Percentiles rank a stretch among this genome's conserved stretches.
Evolutionary conservation across 139 green algal species (phyloP).

Genomic region (Medakamo hakoo): DNA sequence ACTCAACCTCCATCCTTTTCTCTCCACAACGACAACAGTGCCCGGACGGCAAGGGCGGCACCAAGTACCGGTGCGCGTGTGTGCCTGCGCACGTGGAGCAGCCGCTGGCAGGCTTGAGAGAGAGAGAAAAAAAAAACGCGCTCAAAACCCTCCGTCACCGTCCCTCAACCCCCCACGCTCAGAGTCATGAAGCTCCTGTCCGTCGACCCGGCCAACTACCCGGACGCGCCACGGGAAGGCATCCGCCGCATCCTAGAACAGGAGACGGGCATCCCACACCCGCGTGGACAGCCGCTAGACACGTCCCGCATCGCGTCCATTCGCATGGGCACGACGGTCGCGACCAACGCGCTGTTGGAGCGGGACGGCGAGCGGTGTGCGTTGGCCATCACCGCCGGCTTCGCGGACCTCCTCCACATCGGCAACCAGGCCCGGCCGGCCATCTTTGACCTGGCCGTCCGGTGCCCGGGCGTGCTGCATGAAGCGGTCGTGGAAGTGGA

Average conservation of each 20-base stretch:
- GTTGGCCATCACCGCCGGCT: conserved; percentile 68
- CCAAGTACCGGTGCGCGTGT: no score
- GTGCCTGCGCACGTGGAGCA: no score
- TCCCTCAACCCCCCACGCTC: not conserved
- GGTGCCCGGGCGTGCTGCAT: conserved; percentile 44
- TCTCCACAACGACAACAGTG: no score
- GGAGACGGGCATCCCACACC: conserved; percentile 42
- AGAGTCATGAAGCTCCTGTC: conserved; percentile 83
- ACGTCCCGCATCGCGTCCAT: conserved; percentile 69
- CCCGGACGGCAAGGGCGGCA: not conserved
- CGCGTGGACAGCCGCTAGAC: conserved; percentile 44
- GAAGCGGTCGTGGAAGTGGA: conserved; percentile 73
- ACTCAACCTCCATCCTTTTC: no score
- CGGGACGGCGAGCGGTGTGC: conserved; percentile 61
- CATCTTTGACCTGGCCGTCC: conserved; percentile 84
- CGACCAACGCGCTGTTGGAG: conserved; percentile 92
- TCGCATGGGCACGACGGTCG: conserved; percentile 85
- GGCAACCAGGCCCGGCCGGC: conserved; percentile 76
- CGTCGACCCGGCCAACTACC: conserved; percentile 86
- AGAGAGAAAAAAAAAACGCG: no score
- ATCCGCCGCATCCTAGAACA: conserved; percentile 86
- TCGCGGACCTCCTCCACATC: conserved; percentile 87
- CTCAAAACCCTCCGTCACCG: no score
- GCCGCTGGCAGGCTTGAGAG: no score
- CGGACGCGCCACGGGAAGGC: conserved; percentile 80